Conservation (phyloP, 768 basidiomycete genomes). For the Pleurotus tuber-regium region DNA sequence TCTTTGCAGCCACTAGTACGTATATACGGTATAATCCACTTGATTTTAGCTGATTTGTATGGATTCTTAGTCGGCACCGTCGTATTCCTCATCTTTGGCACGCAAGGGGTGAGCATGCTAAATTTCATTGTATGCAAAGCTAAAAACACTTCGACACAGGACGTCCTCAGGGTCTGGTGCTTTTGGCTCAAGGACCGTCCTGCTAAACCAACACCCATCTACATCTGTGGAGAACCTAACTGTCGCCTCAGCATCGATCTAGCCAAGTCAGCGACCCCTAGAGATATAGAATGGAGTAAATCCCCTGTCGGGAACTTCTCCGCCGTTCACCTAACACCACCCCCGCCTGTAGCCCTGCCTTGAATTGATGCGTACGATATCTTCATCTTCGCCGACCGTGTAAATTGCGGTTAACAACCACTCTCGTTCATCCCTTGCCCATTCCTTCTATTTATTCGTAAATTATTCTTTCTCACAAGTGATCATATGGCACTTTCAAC, state of each 20-base stretch:
- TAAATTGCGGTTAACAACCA: too few species aligned
- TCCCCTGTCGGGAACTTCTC: neutral
- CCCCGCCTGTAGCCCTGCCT: neutral
- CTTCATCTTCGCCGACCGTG: too few species aligned
- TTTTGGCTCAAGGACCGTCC: slow-evolving; percentile 23
- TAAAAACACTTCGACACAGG: slow-evolving; percentile 17
- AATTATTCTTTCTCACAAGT: too few species aligned
- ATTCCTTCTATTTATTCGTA: too few species aligned
- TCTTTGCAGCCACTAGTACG: slow-evolving; percentile 33
- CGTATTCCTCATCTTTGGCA: slow-evolving; percentile 35
- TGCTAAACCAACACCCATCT: neutral
- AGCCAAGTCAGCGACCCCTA: neutral
- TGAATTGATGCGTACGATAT: too few species aligned
- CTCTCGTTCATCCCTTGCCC: too few species aligned
- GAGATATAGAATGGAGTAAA: neutral
- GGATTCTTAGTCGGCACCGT: slow-evolving; percentile 27
- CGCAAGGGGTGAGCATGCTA: slow-evolving; percentile 28
- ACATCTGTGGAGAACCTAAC: slow-evolving; percentile 6
- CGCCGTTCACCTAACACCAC: neutral
- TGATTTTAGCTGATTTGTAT: neutral
- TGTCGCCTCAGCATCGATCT: slow-evolving; percentile 4
- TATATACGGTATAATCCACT: neutral
- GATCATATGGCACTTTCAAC: too few species aligned
- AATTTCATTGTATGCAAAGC: neutral
- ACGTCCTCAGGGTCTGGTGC: slow-evolving; percentile 32